Percentiles rank a stretch among this genome's conserved stretches.
Conservation (phyloP, 2,329 filamentous ascomycete species). For the Ophiostoma ulmi region DNA sequence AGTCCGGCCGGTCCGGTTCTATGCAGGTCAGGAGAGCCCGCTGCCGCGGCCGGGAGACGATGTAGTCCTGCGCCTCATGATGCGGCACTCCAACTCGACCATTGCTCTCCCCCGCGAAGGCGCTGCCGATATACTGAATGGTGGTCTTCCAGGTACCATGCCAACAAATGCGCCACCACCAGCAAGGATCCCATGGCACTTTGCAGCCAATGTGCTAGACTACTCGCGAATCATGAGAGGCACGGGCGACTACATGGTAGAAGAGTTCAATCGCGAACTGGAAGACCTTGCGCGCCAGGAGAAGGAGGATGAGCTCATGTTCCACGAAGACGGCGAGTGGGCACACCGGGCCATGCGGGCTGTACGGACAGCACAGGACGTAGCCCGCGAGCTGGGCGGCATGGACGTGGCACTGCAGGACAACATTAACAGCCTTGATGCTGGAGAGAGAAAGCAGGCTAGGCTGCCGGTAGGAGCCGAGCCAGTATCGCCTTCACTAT, state of each 20-base stretch:
- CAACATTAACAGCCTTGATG: conserved; percentile 1
- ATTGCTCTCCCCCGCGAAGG: conserved; percentile 82
- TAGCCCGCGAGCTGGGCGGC: conserved; percentile 47
- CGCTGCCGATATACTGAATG: conserved; percentile 56
- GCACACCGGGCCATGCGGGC: conserved; percentile 74
- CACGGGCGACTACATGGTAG: conserved; percentile 77
- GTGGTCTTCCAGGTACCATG: background rate
- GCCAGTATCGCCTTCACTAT: background rate
- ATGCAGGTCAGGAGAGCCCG: conserved; percentile 78
- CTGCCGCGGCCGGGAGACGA: conserved; percentile 79
- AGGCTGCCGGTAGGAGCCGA: conserved; percentile 20
- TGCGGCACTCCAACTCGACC: conserved; percentile 72
- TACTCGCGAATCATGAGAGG: conserved; percentile 96
- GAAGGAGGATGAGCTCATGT: conserved; percentile 84
- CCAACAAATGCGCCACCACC: background rate
- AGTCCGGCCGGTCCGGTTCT: conserved; percentile 83
- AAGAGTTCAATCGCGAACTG: conserved; percentile 76
- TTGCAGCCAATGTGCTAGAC: conserved; percentile 82
- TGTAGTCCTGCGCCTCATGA: conserved; percentile 81
- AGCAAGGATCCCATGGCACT: conserved; percentile 74
- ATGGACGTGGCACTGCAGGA: conserved; percentile 30
- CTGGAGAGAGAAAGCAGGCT: background rate
- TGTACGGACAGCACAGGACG: conserved; percentile 72
- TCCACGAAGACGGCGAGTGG: conserved; percentile 90
- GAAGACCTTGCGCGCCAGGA: conserved; percentile 69